Evolutionary conservation across 2,329 filamentous ascomycete genomes (phyloP).

Genomic region (Talaromyces sp.): DNA sequence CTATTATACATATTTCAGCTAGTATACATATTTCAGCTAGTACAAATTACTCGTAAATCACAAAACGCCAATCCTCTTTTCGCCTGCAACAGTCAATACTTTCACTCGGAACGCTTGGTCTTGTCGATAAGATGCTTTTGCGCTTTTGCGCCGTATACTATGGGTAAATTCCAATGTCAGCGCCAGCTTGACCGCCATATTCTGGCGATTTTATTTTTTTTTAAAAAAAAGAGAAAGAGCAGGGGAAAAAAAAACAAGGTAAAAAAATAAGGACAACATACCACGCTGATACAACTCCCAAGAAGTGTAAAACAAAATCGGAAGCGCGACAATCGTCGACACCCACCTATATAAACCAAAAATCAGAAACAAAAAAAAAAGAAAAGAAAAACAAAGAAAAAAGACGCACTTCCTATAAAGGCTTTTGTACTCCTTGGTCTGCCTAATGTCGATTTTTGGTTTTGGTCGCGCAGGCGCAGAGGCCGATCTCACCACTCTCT

Average conservation of each 20-base stretch:
- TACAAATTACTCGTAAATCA: no score
- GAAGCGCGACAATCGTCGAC: slow-evolving; percentile 21
- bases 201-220: not conserved
- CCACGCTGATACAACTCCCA: slow-evolving; percentile 22
- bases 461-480: slow-evolving; percentile 3
- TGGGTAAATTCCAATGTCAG: not conserved
- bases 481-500: not conserved
- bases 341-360: slow-evolving; percentile 18
- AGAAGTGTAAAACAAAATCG: slow-evolving; percentile 21
- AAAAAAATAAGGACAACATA: slow-evolving; percentile 4
- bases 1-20: not conserved
- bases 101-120: not conserved
- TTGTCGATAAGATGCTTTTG: slow-evolving; percentile 8
- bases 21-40: no score
- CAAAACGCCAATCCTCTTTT: not conserved
- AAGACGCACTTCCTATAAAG: slow-evolving; percentile 31
- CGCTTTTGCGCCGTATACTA: slow-evolving; percentile 10
- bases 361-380: not conserved
- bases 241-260: not conserved
- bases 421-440: slow-evolving; percentile 37
- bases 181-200: not conserved
- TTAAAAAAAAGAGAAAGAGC: no score
- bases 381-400: not conserved
- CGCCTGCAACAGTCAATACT: not conserved
- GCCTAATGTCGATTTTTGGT: slow-evolving; percentile 27